Percentiles rank a stretch among this genome's conserved stretches.
These are phyloP conservation scores for Heimioporus sp. DNA, from an alignment of 768 basidiomycete genomes.

Conservation along the genomic window DNA sequence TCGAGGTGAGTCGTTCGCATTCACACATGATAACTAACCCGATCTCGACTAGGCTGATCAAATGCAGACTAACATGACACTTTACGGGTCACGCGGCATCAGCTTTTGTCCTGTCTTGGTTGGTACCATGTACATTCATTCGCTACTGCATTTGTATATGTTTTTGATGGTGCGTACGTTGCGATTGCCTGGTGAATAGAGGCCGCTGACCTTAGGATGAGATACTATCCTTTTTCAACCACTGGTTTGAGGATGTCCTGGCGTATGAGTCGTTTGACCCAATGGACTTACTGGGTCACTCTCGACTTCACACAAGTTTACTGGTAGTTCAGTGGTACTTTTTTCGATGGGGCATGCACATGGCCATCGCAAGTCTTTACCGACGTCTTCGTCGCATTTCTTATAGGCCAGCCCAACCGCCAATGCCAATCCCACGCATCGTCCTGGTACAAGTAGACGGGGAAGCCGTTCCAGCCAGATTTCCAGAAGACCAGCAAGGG, in stretches of 20 bases:
- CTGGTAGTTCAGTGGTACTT: conserved; percentile 6
- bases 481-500: conserved; percentile 1
- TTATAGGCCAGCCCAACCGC: not conserved
- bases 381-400: not conserved
- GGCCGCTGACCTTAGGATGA: conserved; percentile 4
- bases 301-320: conserved; percentile 3
- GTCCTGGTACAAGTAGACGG: conserved; percentile 15
- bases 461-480: conserved; percentile 5
- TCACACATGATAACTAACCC: not conserved
- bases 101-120: conserved; percentile 21
- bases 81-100: conserved; percentile 9
- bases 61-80: not conserved
- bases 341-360: not conserved
- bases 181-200: not conserved
- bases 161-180: conserved; percentile 18
- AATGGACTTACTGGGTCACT: not conserved
- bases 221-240: conserved; percentile 16
- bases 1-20: not conserved
- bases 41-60: not conserved
- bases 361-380: not conserved
- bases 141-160: conserved; percentile 20
- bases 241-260: conserved; percentile 20
- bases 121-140: conserved; percentile 11
- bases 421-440: conserved; percentile 13
- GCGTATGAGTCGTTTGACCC: conserved; percentile 11